These are phyloP conservation scores for Peronospora tabacina DNA, from an alignment of 352 stramenopile genomes.

Conservation along the genomic window DNA sequence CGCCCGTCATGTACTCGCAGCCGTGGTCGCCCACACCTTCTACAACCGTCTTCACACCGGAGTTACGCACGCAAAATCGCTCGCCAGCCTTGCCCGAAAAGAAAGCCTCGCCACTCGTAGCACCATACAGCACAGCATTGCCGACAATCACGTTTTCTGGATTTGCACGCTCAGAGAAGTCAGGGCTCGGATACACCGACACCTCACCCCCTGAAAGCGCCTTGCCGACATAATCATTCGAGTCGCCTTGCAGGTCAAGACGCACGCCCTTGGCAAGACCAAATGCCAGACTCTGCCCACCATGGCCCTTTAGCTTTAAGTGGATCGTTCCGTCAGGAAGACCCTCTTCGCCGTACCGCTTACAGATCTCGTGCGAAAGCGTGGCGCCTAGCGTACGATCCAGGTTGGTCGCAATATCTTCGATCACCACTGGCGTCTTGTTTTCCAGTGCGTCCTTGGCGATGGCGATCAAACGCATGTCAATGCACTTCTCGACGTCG, in stretches of 20 bases:
- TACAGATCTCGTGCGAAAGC: constrained; percentile 91
- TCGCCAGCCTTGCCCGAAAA: constrained; percentile 94
- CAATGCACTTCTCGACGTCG: constrained; percentile 79
- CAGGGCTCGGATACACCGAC: constrained; percentile 76
- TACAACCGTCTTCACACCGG: constrained; percentile 91
- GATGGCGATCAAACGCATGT: constrained; percentile 88
- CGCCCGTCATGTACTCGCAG: constrained; percentile 98
- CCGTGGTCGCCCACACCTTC: constrained; percentile 95
- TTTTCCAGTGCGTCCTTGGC: constrained; percentile 81
- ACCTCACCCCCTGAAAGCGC: constrained; percentile 90
- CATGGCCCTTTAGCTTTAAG: constrained; percentile 90
- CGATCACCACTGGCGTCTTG: constrained; percentile 54
- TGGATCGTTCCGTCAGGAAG: constrained; percentile 91
- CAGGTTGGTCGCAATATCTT: constrained; percentile 84
- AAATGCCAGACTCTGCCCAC: constrained; percentile 91
- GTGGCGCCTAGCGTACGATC: constrained; percentile 92
- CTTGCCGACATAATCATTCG: constrained; percentile 96
- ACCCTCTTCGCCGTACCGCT: constrained; percentile 84
- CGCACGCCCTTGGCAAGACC: constrained; percentile 90
- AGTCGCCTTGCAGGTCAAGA: constrained; percentile 89
- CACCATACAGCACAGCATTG: constrained; percentile 93
- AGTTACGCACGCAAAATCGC: constrained; percentile 96
- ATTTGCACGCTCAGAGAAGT: constrained; percentile 61
- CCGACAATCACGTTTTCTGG: constrained; percentile 89
- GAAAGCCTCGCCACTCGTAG: constrained; percentile 90